Base-by-base conservation (phyloP, 495 filamentous ascomycete genomes). In the Bryoglossum gracile region DNA sequence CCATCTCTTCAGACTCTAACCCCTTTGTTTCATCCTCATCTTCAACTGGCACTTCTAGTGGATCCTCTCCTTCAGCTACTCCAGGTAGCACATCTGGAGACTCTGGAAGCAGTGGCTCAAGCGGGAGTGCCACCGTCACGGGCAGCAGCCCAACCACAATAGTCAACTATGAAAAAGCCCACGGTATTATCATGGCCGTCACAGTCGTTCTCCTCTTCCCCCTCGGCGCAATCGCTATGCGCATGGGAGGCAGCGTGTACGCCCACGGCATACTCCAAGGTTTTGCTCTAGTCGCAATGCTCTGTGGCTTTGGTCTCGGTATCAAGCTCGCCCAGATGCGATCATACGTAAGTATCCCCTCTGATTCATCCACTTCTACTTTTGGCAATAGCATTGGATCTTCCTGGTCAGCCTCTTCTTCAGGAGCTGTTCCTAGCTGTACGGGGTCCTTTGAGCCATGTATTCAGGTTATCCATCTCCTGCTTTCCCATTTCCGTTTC, bases 261-360 rank as follows among this genome's bases (percentile, higher is more conserved):
- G 43, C 84, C 3, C 86, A 89, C 61, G 78, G 67, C 1, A 63
- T 50, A 0, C 67, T 78, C 43, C 86, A 89, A 62, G 42, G 73
- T 0, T 56, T 84, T 8, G 63, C 77, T 21, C 74, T 82, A 48
- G 22, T 67, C 10, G 47, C 80, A 6, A 75, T 77, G 46, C 68
- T 83, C 57, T 71, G 71, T 4, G 86, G 79, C 1, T 69, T 88
- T 40, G 81, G 69, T 2, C 32, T 85, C 17, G 86, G 86, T 18
- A 58, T 87, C 16, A 66, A 51, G 48, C 71, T 60, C 51, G 77
- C 53, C 36, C 60, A 56, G 37, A 65, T 62, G 22, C 59, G 54
- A 0, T 18, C 41, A 43, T 30, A 50, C 28, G 51, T 66, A 64
- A 17, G 63, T 62, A 23, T 45, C 33, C 43, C 46, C 35, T 47